Base-by-base conservation (phyloP, 768 basidiomycete genomes). In the Nidularia pulvinata region DNA sequence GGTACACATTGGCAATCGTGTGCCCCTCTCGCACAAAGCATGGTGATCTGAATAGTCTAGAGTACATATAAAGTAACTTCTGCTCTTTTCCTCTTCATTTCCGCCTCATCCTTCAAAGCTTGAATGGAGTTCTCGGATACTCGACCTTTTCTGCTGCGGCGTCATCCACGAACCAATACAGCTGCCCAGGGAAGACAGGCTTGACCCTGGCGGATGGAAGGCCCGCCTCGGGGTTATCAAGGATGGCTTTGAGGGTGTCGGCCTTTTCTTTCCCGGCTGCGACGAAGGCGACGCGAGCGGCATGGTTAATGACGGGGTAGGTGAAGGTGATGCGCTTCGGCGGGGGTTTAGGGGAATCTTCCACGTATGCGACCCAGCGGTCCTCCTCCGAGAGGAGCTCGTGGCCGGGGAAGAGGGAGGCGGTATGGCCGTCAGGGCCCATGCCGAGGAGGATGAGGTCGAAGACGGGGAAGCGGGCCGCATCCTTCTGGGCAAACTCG, bases 391-490 rank as follows among this genome's bases (percentile, higher is more conserved):
- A 56, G 48, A 99, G 81, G 37, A 98, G 81, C 22, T 73, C 69
- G 65, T 98, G 96, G n/a, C 81, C 90, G 7, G 97, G 97, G 84
- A 99, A 99, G 60, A 99, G 86, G 6, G 92, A 95, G 56, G 90
- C 94, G 42, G 96, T 98, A 77, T 99, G 97, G n/a, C 96, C 96
- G 67, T 98, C 97, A 5, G 91, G 92, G 33, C 97, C 97, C 82
- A 95, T 87, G 48, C 97, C 97, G 49, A 99, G 88, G 44, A 99
- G 84, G 73, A 98, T 90, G 66, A 99, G 85, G 68, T 99, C 97
- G 69, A 99, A 98, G 49, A 97, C 79, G 57, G 97, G 97, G 81
- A 98, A 98, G 55, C 95, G 88, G 14, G 96, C 96, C 4, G 94
- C 80, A 67, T 98, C 93, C 66, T 87, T 91, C 65, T 89, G 86